Base-by-base conservation (phyloP, 768 basidiomycete species). In the Termitomyces sp. region DNA sequence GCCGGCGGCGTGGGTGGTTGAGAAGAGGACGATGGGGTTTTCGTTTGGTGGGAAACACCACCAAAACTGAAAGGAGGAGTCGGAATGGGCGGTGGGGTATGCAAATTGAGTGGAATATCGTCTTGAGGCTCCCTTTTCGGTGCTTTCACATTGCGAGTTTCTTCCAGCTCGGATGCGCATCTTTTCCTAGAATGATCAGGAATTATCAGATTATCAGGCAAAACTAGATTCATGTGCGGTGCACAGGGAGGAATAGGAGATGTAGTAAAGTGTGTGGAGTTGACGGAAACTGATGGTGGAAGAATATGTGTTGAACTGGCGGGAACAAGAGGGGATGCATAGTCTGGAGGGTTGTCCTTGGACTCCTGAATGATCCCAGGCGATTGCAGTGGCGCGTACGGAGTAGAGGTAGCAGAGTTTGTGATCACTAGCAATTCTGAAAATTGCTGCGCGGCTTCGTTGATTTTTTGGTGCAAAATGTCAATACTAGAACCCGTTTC, bases 371-470 rank as follows among this genome's bases (percentile, higher is more conserved):
- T 21, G 30, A 63, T 40, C 17, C 52, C 52, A 27, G 66, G 62
- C 6, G 66, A 62, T 5, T 59, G 61, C 16, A 62, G 52, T 25
- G 63, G 58, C 25, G 48, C 51, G 35, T 64, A 67, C 32, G 60
- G 44, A 10, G 55, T 52, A 9, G 56, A 32, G 37, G 40, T 34
- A 46, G 61, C 49, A 21, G 62, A 63, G 21, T 73, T 68, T 3
- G 78, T 57, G 5, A 57, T 57, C 19, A 53, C 71, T 60, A 73
- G 66, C 67, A 73, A 59, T 44, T 61, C 64, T 10, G 78, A 71
- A 63, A 86, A 78, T 70, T 84, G 77, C 47, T 82, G 78, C 7
- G 82, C 74, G 27, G 83, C 81, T 54, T 79, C 68, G 5, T 72
- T 68, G 52, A 85, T 79, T 35, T 80, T 78, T 64, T 77, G 76